Conservation (phyloP, 805 yeast species). For the Candida pini region DNA sequence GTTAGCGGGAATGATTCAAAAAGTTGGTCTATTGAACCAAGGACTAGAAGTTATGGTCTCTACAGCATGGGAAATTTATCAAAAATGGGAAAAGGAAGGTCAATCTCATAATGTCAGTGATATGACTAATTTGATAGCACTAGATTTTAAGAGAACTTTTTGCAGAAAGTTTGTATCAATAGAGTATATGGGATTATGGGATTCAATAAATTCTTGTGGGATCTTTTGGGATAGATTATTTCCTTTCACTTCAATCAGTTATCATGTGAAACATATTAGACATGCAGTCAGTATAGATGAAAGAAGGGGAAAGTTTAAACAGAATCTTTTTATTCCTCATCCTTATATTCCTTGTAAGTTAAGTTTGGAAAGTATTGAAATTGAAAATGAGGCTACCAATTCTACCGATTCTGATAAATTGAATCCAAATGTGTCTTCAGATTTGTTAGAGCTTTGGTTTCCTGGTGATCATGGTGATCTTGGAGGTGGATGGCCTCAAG, state of each 20-base stretch:
- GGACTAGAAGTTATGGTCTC: conserved; percentile 53
- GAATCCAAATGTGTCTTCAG: conserved; percentile 14
- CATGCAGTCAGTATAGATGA: conserved; percentile 69
- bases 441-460: conserved; percentile 55
- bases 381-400: conserved; percentile 3
- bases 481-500: conserved; percentile 63
- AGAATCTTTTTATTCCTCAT: conserved; percentile 44
- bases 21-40: conserved; percentile 51
- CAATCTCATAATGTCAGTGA: conserved; percentile 37
- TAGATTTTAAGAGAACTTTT: conserved; percentile 51
- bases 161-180: conserved; percentile 37
- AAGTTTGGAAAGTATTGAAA: conserved; percentile 8
- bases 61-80: conserved; percentile 60
- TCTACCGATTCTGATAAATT: background rate
- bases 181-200: conserved; percentile 64
- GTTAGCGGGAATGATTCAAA: conserved; percentile 58
- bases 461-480: conserved; percentile 66
- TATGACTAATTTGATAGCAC: conserved; percentile 41
- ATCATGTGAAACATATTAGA: conserved; percentile 51
- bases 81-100: conserved; percentile 55
- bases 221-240: conserved; percentile 50
- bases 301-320: conserved; percentile 57
- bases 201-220: conserved; percentile 65
- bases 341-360: conserved; percentile 28
- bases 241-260: conserved; percentile 48